Percentiles rank a stretch among this genome's conserved stretches.
Evolutionary conservation across 2,329 filamentous ascomycete species (phyloP).

Genomic region (Lizonia empirigonia): DNA sequence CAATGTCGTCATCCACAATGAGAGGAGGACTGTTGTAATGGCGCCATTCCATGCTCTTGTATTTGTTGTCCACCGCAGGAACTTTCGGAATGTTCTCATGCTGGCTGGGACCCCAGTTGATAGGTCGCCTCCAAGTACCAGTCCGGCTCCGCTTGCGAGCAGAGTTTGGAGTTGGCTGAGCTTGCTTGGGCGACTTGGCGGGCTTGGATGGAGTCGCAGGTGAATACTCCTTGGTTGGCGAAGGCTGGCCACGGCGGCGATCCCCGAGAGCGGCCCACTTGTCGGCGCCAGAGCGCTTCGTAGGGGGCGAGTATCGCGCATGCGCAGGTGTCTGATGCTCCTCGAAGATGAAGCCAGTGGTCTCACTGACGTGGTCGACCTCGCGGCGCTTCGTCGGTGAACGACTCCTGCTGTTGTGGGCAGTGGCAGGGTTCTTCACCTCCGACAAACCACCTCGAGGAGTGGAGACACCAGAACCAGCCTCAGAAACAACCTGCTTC

Average conservation of each 20-base stretch:
- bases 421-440: constrained; percentile 58
- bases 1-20: constrained; percentile 65
- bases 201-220: constrained; percentile 51
- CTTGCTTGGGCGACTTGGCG: constrained; percentile 44
- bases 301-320: constrained; percentile 67
- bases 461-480: constrained; percentile 54
- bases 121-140: constrained; percentile 46
- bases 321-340: constrained; percentile 55
- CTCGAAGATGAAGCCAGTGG: constrained; percentile 76
- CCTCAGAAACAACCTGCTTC: constrained; percentile 47
- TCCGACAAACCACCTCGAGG: constrained; percentile 60
- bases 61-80: constrained; percentile 51
- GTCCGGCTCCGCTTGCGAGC: constrained; percentile 49
- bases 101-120: constrained; percentile 45
- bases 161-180: constrained; percentile 41
- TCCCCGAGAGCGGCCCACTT: constrained; percentile 92
- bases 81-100: constrained; percentile 39
- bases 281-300: constrained; percentile 70
- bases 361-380: constrained; percentile 68
- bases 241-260: constrained; percentile 69
- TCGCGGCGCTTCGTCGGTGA: constrained; percentile 48
- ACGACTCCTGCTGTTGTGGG: constrained; percentile 56
- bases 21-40: constrained; percentile 45
- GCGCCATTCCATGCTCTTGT: constrained; percentile 57
- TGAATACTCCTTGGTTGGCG: constrained; percentile 10